These are phyloP conservation scores for Aureobasidium subglaciale DNA, from an alignment of 2,329 filamentous ascomycete genomes.

Conservation along the genomic window DNA sequence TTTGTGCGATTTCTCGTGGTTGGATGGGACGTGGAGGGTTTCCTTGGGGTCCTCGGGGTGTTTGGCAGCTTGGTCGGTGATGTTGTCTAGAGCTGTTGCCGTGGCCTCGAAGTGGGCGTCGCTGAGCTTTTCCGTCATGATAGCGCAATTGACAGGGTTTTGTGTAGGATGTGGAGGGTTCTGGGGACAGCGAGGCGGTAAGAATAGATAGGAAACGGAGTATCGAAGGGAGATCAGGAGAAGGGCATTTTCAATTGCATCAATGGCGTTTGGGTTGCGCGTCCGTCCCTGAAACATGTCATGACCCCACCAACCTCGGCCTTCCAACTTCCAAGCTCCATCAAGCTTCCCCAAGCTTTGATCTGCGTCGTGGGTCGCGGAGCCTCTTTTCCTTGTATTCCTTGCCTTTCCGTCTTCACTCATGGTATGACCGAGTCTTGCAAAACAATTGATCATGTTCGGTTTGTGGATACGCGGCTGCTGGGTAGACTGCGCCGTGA, in stretches of 20 bases:
- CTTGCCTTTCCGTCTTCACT: background rate
- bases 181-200: too few relatives aligned
- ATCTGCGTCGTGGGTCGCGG: background rate
- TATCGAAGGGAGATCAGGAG: background rate
- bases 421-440: too few relatives aligned
- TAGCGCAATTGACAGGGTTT: too few relatives aligned
- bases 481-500: too few relatives aligned
- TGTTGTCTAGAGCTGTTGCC: slow-evolving; percentile 19
- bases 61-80: slow-evolving; percentile 22
- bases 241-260: background rate
- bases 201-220: background rate
- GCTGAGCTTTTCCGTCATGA: slow-evolving; percentile 12
- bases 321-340: background rate
- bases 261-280: background rate
- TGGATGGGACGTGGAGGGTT: slow-evolving; percentile 21
- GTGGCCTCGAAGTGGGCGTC: slow-evolving; percentile 23
- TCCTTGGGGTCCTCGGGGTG: slow-evolving; percentile 22
- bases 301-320: slow-evolving; percentile 2
- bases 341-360: slow-evolving; percentile 9
- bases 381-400: background rate
- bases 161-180: too few relatives aligned
- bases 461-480: too few relatives aligned
- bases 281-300: background rate
- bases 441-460: too few relatives aligned
- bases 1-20: slow-evolving; percentile 18